Conservation (phyloP, 306 rosid genomes). For the apple (Malus domestica) region DNA sequence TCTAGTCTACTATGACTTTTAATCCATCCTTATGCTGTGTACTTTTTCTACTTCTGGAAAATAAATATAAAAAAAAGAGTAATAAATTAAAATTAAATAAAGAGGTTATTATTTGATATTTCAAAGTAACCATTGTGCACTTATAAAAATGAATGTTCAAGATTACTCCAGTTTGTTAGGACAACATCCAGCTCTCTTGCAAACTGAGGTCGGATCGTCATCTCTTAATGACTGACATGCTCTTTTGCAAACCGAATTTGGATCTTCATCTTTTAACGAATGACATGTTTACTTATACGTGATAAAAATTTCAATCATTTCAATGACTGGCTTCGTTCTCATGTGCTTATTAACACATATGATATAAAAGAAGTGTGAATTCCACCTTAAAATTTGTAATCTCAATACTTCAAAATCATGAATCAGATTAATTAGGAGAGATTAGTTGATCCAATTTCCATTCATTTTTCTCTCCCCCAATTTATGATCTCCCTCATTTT, state of each 20-base stretch:
- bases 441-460: too few relatives aligned
- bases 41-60: too few relatives aligned
- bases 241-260: background rate
- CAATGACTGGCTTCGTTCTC: too few relatives aligned
- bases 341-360: too few relatives aligned
- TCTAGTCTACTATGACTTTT: background rate
- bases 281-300: background rate
- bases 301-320: too few relatives aligned
- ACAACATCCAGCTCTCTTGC: background rate
- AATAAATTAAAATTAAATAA: too few relatives aligned
- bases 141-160: too few relatives aligned
- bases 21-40: background rate
- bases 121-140: background rate
- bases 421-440: too few relatives aligned
- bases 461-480: too few relatives aligned
- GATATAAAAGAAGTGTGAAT: background rate
- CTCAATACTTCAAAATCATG: background rate
- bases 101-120: background rate
- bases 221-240: background rate
- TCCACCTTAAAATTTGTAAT: background rate
- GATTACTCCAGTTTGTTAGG: too few relatives aligned
- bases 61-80: too few relatives aligned
- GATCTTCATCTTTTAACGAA: background rate
- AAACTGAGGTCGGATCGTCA: background rate
- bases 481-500: too few relatives aligned